Conservation (phyloP, 306 rosid genomes). For the Dryas drummondii region DNA sequence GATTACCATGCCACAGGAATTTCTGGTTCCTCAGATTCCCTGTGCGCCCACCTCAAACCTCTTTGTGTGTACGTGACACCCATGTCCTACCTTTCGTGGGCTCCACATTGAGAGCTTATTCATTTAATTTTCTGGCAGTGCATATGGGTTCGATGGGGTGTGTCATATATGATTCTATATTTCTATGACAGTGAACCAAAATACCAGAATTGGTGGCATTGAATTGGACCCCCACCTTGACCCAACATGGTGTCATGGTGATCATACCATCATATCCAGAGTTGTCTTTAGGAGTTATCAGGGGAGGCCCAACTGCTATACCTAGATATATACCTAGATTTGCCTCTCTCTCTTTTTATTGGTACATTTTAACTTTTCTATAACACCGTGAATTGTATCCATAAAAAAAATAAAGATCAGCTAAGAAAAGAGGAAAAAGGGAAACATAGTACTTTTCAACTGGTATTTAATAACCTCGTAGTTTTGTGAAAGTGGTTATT, state of each 20-base stretch:
- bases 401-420: neutral
- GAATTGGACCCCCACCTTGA: neutral
- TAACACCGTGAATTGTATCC: neutral
- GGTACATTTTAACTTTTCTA: neutral
- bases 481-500: neutral
- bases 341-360: neutral
- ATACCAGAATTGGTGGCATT: no score
- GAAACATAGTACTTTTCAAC: neutral
- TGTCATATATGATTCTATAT: no score
- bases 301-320: no score
- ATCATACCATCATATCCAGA: no score
- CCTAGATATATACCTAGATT: neutral
- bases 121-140: no score
- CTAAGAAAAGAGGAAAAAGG: neutral
- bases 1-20: constrained; percentile 6
- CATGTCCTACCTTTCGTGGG: constrained; percentile 12
- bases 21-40: constrained; percentile 20
- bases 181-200: no score
- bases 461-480: neutral
- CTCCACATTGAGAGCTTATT: constrained; percentile 12
- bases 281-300: no score
- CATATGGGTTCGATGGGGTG: no score
- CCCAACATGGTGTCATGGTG: neutral
- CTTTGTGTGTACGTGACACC: neutral
- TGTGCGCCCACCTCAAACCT: neutral